These are phyloP conservation scores for Cucumis variabilis DNA, from an alignment of 331 rosid species.

Conservation along the genomic window DNA sequence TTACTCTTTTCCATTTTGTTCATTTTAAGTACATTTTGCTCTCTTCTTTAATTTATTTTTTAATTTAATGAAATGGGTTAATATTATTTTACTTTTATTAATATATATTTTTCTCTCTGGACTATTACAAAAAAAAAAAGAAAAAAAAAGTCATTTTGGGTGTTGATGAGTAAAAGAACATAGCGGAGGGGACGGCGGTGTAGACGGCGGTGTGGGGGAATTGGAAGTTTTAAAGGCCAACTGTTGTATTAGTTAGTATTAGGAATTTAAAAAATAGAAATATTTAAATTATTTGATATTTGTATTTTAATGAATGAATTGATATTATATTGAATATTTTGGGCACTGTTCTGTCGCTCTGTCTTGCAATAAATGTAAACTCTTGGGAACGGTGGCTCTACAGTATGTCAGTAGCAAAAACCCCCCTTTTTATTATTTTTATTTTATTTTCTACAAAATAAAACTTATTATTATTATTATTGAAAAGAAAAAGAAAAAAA, in stretches of 20 bases:
- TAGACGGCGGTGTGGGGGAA: background rate
- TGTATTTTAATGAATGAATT: too few relatives aligned
- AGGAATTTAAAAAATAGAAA: background rate
- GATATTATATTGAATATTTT: background rate
- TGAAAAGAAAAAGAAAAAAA: too few relatives aligned
- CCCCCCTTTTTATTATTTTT: background rate
- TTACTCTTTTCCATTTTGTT: background rate
- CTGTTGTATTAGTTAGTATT: constrained; percentile 17
- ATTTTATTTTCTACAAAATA: background rate
- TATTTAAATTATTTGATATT: background rate
- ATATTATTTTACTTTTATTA: background rate
- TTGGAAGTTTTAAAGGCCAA: background rate
- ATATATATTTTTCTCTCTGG: background rate
- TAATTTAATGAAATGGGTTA: background rate
- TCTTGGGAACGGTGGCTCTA: constrained; percentile 34
- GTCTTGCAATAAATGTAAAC: constrained; percentile 26
- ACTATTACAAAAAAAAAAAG: background rate
- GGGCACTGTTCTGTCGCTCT: constrained; percentile 27
- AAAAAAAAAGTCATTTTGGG: background rate
- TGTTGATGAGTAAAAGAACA: background rate
- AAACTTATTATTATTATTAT: background rate
- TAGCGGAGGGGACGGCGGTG: background rate
- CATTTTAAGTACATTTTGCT: constrained; percentile 24
- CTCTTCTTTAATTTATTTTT: background rate
- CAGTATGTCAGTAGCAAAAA: constrained; percentile 25